These are phyloP conservation scores for Naganishia antarctica DNA, from an alignment of 768 basidiomycete genomes.

Conservation along the genomic window DNA sequence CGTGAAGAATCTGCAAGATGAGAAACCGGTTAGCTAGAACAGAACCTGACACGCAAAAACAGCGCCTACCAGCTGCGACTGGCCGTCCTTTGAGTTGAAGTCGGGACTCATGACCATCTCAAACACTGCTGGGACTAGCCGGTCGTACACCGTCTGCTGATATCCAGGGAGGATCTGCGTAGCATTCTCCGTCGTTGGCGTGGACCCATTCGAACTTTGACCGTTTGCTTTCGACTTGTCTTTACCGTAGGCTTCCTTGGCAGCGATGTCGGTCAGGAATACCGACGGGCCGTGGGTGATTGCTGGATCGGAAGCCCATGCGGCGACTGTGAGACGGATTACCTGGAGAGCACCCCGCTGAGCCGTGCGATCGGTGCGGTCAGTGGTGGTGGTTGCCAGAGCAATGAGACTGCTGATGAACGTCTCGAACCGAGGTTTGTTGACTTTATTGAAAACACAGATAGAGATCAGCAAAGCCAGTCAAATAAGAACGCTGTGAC, in stretches of 20 bases:
- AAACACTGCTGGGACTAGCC: conserved; percentile 75
- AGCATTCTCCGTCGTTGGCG: conserved; percentile 43
- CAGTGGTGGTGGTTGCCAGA: conserved; percentile 69
- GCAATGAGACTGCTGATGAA: conserved; percentile 69
- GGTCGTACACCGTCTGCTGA: conserved; percentile 84
- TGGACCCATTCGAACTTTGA: conserved; percentile 37
- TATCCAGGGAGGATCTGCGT: conserved; percentile 68
- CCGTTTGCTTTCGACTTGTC: conserved; percentile 47
- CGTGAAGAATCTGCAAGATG: conserved; percentile 67
- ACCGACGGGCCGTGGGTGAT: conserved; percentile 33
- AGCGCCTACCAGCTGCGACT: conserved; percentile 69
- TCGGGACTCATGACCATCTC: conserved; percentile 69
- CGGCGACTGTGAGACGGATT: conserved; percentile 53
- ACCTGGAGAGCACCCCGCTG: conserved; percentile 78
- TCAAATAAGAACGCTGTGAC: conserved; percentile 8
- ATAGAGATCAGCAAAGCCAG: not conserved
- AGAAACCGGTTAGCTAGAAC: not conserved
- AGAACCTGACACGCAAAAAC: not conserved
- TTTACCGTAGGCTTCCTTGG: conserved; percentile 21
- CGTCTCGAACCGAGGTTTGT: conserved; percentile 60
- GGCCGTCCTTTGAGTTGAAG: conserved; percentile 85
- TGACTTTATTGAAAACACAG: conserved; percentile 52
- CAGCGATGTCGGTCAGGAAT: conserved; percentile 37
- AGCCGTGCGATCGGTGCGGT: conserved; percentile 64
- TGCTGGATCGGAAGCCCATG: conserved; percentile 49